Evolutionary conservation across 1,284 basidiomycete species (phyloP), one percentile per base, ranked within the genome.

Genomic region (Naganishia liquefaciens): DNA sequence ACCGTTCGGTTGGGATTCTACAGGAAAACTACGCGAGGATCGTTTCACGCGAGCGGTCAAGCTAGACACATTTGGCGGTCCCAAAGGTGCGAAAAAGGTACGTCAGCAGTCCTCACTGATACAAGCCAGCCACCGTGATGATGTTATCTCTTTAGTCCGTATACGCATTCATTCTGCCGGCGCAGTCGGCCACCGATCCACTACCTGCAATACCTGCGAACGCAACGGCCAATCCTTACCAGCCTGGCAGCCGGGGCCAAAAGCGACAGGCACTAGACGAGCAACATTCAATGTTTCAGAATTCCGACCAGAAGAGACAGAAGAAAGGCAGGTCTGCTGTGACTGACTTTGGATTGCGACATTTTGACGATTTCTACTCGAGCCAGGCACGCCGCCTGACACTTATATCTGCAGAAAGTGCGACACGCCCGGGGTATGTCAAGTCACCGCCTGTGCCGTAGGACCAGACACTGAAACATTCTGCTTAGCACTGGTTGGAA

Each of bases 61-160:
- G 72, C 81, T 97, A 6, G 93, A 91, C 40, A 83, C 88, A n/a
- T 89, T 96, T 75, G 91, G 90, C 13, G 87, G 84, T 17, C 83
- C 84, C 25, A 47, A 50, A n/a, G 51, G 47, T 11, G 47, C 37
- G 69, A 60, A 61, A 39, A 54, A 54, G 57, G 61, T 47, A 10
- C 54, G 49, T 30, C 10, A 39, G 39, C 11, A 4, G 21, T 15
- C 28, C 27, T 17, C 30, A 15, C 11, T 10, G 10, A 23, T 15
- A 21, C 10, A 23, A 21, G 47, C 25, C 13, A 19, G 39, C 39
- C n/a, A n/a, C n/a, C n/a, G n/a, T 23, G 4, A 19, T 21, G 17
- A 37, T 21, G n/a, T 23, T 17, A 15, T 30, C 23, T 28, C 28
- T 5, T 13, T n/a, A 66, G 64, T 66, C 62, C 37, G 60, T 54